Evolutionary conservation across 2,329 filamentous ascomycete species (phyloP).

Genomic region (Penicillium sp.): DNA sequence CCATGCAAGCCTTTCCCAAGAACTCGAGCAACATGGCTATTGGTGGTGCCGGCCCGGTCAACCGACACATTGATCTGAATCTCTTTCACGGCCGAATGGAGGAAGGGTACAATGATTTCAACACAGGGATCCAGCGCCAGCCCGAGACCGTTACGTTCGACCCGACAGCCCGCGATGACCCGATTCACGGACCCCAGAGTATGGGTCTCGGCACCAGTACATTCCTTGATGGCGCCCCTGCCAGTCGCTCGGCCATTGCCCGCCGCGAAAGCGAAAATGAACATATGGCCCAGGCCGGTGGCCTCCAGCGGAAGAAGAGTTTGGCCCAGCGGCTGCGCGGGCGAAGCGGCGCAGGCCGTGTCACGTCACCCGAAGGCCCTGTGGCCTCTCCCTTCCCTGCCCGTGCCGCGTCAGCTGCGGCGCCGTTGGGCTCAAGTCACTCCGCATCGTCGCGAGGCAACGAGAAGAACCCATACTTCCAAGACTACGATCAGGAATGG

Average conservation of each 20-base stretch:
- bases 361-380: slow-evolving; percentile 30
- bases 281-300: slow-evolving; percentile 44
- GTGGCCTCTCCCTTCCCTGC: slow-evolving; percentile 47
- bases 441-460: slow-evolving; percentile 34
- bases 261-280: slow-evolving; percentile 66
- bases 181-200: slow-evolving; percentile 77
- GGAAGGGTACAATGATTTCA: slow-evolving; percentile 83
- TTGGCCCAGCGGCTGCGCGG: slow-evolving; percentile 85
- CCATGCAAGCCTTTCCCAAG: slow-evolving; percentile 93
- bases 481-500: slow-evolving; percentile 66
- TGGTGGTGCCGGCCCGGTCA: slow-evolving; percentile 79
- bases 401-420: slow-evolving; percentile 22
- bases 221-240: slow-evolving; percentile 89
- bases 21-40: slow-evolving; percentile 88
- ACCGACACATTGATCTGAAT: slow-evolving; percentile 73
- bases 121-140: slow-evolving; percentile 31
- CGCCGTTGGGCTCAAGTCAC: slow-evolving; percentile 26
- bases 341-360: slow-evolving; percentile 61
- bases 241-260: slow-evolving; percentile 71
- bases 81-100: slow-evolving; percentile 78
- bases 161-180: slow-evolving; percentile 59
- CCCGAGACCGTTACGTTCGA: slow-evolving; percentile 53
- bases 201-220: slow-evolving; percentile 87
- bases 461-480: slow-evolving; percentile 73
- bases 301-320: slow-evolving; percentile 85